Evolutionary conservation across 164 flowering plant species (phyloP).

Genomic region (Annona squamosa): DNA sequence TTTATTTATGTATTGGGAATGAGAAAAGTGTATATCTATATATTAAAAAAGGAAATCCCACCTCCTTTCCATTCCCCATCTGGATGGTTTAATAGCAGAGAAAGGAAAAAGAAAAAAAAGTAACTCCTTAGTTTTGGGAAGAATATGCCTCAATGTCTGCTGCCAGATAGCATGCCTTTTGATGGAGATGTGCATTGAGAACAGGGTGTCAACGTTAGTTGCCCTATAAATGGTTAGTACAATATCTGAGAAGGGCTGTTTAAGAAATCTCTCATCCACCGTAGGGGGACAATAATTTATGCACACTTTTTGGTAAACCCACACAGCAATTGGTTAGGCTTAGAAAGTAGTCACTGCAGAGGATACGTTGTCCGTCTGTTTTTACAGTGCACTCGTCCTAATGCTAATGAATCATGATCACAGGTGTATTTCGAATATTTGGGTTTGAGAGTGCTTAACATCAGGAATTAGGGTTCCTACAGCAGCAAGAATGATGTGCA

Average conservation of each 20-base stretch:
- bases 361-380: not conserved
- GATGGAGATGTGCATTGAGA: not conserved
- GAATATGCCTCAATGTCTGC: no score
- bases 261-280: not conserved
- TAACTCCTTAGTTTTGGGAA: no score
- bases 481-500: not conserved
- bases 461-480: not conserved
- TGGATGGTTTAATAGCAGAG: no score
- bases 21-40: no score
- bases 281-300: not conserved
- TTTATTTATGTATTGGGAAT: no score
- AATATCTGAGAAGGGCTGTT: not conserved
- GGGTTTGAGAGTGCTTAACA: constrained; percentile 70
- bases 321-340: not conserved
- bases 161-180: no score
- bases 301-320: no score
- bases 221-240: not conserved
- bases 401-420: constrained; percentile 6
- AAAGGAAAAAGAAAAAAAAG: no score
- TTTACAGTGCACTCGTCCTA: not conserved
- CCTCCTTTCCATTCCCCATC: no score
- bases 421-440: constrained; percentile 86
- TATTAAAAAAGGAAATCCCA: no score
- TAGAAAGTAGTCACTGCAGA: not conserved
- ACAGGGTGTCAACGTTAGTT: not conserved